phyloP scores from a whole-genome alignment of 306 rosid genomes.

The Vigna unguiculata region DNA sequence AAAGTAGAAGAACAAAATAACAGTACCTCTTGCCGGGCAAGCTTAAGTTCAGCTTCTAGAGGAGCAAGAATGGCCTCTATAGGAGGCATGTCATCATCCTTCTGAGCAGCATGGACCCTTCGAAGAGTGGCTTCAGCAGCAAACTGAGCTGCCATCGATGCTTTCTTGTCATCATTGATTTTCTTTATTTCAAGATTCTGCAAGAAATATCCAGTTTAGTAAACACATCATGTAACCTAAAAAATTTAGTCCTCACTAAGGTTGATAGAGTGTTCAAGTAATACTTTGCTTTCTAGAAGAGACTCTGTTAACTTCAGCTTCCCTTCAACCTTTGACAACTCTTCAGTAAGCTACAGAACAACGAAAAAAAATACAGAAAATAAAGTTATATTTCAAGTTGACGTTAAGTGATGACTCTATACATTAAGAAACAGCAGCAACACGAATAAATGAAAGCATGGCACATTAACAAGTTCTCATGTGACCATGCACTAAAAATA shows the following conservation, averaged over 20 bases:
- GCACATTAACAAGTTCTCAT: conserved; percentile 34
- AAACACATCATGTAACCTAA: conserved; percentile 28
- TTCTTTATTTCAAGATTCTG: conserved; percentile 99
- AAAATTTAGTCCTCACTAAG: conserved; percentile 26
- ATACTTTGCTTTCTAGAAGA: conserved; percentile 95
- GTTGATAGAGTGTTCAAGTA: conserved; percentile 41
- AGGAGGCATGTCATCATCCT: conserved; percentile 99
- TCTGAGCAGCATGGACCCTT: conserved; percentile 99
- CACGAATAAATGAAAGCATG: conserved; percentile 16
- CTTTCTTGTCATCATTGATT: conserved; percentile 99
- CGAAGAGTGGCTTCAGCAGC: conserved; percentile 99
- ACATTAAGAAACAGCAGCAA: conserved; percentile 32
- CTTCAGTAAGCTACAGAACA: conserved; percentile 82
- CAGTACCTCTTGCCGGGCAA: conserved; percentile 95
- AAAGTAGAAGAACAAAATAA: conserved; percentile 30
- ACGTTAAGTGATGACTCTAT: neutral
- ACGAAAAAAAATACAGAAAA: conserved; percentile 31
- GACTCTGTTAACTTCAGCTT: conserved; percentile 95
- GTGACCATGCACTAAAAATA: conserved; percentile 12
- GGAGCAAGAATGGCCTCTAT: conserved; percentile 99
- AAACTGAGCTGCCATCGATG: conserved; percentile 99
- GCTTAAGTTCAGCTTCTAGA: conserved; percentile 99
- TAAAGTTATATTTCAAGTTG: conserved; percentile 46
- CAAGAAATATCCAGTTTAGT: conserved; percentile 49
- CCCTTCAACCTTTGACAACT: conserved; percentile 84